Base-by-base conservation (phyloP, 1,284 basidiomycete species). In the Ustilago bromivora region DNA sequence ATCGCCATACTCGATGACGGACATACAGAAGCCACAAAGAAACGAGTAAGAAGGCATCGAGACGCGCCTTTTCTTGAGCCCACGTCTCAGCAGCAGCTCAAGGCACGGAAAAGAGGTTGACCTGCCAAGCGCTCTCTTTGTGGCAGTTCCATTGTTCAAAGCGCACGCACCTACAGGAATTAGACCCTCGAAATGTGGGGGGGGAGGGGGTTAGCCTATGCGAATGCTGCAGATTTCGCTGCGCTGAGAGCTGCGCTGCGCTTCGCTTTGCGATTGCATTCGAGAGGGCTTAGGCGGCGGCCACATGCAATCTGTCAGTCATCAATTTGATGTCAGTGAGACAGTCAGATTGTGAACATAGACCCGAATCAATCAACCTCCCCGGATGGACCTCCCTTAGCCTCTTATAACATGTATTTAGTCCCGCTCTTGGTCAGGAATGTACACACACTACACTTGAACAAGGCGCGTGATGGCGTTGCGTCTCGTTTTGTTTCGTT, bases 171-270 rank as follows among this genome's bases (percentile, higher is more conserved):
- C 23, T 28, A 28, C 23, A 28, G 23, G 23, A 28, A 28, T 28
- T 49, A 49, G 47, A 49, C 23, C 47, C 47, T 49, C 47, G 47
- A 49, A 49, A 49, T 49, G 47, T 23, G 47, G 28, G 28, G 11
- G 8, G 7, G n/a, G 38, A 15, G 38, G 38, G 11, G 9, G 38
- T 40, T 40, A 28, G 23, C 23, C 23, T 28, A 28, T 3, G 23
- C 23, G 23, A 0, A 28, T 28, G 23, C 23, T 28, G 23, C 23
- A 28, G 23, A 28, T 28, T 28, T 28, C 23, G 23, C 8, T 46
- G 43, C 38, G 38, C 38, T 11, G 43, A 4, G 13, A 0, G 36
- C 9, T 41, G 15, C 13, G 10, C 12, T 41, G 40, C 40, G 40
- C 15, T 41, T 12, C 40, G 40, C 40, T 17, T 12, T 17, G 12